Evolutionary conservation across 345 rosid species (phyloP), one percentile per base, ranked within the genome.

Genomic region (Psidium guajava): DNA sequence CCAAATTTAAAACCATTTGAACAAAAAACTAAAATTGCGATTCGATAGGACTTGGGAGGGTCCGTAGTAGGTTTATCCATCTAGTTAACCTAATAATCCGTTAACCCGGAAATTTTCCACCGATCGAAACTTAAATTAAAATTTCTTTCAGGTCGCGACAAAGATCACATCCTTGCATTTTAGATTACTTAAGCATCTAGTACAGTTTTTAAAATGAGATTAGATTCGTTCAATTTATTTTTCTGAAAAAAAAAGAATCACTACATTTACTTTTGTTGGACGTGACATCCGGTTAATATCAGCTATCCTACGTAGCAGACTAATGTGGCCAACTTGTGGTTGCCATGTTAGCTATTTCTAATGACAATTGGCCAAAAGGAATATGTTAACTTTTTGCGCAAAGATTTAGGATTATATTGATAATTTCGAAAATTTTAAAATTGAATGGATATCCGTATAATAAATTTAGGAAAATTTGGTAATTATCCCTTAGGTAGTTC

Each of bases 281-380:
- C 32, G 6, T 58, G 36, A 25, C 69, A 58, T n/a, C 27, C 8
- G 14, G 5, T 58, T 58, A 58, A n/a, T 6, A 11, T 57, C 0
- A 6, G 1, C 16, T 3, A 0, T n/a, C 8, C 7, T n/a, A 12
- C 1, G 0, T 2, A 16, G 69, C 14, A 58, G 32, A 58, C 36
- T n/a, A 0, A 58, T 16, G 0, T 12, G 2, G 0, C 6, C 16
- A n/a, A n/a, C 16, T 58, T 58, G 6, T 12, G 0, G 27, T 58
- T 6, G 32, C 32, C 13, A 58, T 28, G 25, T n/a, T 0, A 0
- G 18, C 14, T n/a, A 58, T 58, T 58, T n/a, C 32, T 1, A 0
- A 0, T 0, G 6, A 8, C 16, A 58, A 58, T 58, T 58, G 0
- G 0, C 13, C 32, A 3, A 58, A 58, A 58, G 27, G 27, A 58